Evolutionary conservation across 2,329 filamentous ascomycete genomes (phyloP).

Genomic region (Aspergillus sp.): DNA sequence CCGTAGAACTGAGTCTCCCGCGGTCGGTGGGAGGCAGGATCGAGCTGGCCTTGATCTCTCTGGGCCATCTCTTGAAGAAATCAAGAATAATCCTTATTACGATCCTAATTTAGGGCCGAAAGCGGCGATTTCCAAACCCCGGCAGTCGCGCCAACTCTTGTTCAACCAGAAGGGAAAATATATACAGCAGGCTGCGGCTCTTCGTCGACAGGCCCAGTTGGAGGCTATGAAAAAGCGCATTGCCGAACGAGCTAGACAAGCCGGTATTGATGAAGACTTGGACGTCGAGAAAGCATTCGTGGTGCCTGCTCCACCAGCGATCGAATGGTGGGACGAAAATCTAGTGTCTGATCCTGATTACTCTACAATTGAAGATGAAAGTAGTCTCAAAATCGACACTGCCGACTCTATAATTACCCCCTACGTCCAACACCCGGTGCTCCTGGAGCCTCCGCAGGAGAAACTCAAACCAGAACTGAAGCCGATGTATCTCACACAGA

Average conservation of each 20-base stretch:
- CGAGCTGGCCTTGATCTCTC: slow-evolving; percentile 55
- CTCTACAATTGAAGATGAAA: slow-evolving; percentile 63
- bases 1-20: slow-evolving; percentile 49
- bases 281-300: slow-evolving; percentile 88
- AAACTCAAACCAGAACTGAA: slow-evolving; percentile 76
- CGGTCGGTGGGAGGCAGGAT: slow-evolving; percentile 41
- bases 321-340: slow-evolving; percentile 98
- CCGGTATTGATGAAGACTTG: slow-evolving; percentile 88
- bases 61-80: slow-evolving; percentile 58
- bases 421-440: slow-evolving; percentile 90
- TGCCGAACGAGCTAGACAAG: slow-evolving; percentile 80
- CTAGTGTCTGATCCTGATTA: slow-evolving; percentile 76
- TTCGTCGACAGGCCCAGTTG: slow-evolving; percentile 81
- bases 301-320: slow-evolving; percentile 76
- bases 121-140: slow-evolving; percentile 57
- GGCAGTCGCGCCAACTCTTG: slow-evolving; percentile 72
- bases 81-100: slow-evolving; percentile 76
- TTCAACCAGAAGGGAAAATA: slow-evolving; percentile 98
- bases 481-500: slow-evolving; percentile 86
- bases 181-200: slow-evolving; percentile 86
- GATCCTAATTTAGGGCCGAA: slow-evolving; percentile 67
- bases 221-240: slow-evolving; percentile 95
- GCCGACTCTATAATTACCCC: slow-evolving; percentile 85
- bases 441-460: slow-evolving; percentile 88
- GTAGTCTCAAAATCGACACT: slow-evolving; percentile 69